Conservation (phyloP, 208 protist species). For the Tetramitus jugosus region DNA sequence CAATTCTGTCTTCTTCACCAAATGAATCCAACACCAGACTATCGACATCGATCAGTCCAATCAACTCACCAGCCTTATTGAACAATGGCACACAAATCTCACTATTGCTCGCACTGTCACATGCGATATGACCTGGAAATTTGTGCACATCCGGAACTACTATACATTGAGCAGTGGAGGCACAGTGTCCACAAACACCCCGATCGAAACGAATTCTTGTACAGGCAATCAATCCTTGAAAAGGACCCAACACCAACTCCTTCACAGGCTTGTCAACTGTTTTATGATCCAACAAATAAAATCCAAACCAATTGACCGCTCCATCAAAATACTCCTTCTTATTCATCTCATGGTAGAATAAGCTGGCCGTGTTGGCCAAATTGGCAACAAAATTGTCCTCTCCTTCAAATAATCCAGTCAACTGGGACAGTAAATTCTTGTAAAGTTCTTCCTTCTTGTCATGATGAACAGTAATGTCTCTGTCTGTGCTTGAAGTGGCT, state of each 20-base stretch:
- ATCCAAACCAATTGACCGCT: conserved; percentile 20
- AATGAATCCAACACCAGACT: conserved; percentile 54
- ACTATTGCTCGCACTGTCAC: background rate
- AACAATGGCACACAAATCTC: conserved; percentile 19
- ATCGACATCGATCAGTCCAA: conserved; percentile 70
- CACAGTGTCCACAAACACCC: conserved; percentile 74
- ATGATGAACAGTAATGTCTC: no score
- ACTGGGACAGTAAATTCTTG: no score
- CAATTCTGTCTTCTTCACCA: background rate
- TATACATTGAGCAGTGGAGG: conserved; percentile 43
- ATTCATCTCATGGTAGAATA: background rate
- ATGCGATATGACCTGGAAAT: conserved; percentile 82
- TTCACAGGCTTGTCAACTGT: background rate
- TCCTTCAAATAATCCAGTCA: no score
- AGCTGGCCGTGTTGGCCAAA: background rate
- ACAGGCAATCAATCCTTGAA: conserved; percentile 80
- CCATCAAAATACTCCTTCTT: background rate
- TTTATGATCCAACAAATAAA: conserved; percentile 7
- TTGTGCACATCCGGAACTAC: conserved; percentile 69
- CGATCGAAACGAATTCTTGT: conserved; percentile 62
- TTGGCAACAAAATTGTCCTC: conserved; percentile 10
- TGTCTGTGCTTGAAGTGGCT: no score
- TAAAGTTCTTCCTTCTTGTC: no score
- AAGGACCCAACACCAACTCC: conserved; percentile 76
- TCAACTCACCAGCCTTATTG: conserved; percentile 44